Evolutionary conservation across 768 basidiomycete species (phyloP).

Genomic region (Lactifluus subvellereus): DNA sequence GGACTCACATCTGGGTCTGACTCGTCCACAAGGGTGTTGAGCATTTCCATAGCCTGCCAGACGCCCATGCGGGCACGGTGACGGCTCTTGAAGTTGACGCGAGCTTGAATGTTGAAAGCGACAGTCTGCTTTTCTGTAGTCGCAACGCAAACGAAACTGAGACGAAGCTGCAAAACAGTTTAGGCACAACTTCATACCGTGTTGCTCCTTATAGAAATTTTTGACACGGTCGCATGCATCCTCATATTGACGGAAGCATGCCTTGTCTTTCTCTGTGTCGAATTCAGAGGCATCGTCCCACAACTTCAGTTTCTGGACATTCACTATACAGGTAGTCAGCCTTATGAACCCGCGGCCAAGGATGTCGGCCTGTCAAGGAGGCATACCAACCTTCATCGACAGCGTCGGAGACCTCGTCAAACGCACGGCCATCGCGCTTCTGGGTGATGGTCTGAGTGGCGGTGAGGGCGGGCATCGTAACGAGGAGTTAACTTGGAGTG

Average conservation of each 20-base stretch:
- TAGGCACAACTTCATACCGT: slow-evolving; percentile 41
- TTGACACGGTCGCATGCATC: slow-evolving; percentile 73
- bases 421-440: slow-evolving; percentile 29
- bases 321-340: slow-evolving; percentile 42
- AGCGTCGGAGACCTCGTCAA: slow-evolving; percentile 45
- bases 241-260: slow-evolving; percentile 66
- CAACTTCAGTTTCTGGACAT: slow-evolving; percentile 55
- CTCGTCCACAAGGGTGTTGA: slow-evolving; percentile 84
- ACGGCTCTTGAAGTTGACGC: slow-evolving; percentile 64
- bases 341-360: not conserved
- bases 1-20: slow-evolving; percentile 76
- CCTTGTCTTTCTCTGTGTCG: slow-evolving; percentile 59
- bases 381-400: slow-evolving; percentile 41
- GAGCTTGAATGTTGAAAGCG: slow-evolving; percentile 73
- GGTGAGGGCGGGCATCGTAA: slow-evolving; percentile 19
- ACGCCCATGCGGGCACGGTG: slow-evolving; percentile 69
- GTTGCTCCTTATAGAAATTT: slow-evolving; percentile 72
- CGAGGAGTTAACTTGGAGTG: not conserved
- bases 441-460: not conserved
- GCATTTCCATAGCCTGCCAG: slow-evolving; percentile 83
- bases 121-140: slow-evolving; percentile 78
- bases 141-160: slow-evolving; percentile 1
- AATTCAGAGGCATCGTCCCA: slow-evolving; percentile 55
- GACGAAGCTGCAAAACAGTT: not conserved
- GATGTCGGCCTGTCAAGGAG: slow-evolving; percentile 1